Conservation (phyloP, 164 flowering plant genomes). For the Warburgia ugandensis region DNA sequence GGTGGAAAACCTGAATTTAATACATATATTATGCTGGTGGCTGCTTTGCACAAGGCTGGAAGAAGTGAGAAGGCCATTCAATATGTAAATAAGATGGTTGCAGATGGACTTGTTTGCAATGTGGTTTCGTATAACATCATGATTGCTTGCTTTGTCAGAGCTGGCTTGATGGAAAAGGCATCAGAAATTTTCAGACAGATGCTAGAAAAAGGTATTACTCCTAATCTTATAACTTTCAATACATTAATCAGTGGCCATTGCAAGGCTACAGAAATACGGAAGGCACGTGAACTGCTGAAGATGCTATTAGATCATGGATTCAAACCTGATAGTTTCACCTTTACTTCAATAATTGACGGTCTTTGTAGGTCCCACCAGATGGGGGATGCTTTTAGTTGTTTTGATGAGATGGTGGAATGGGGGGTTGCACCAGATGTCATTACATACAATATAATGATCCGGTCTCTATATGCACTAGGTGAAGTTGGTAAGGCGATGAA, state of each 20-base stretch:
- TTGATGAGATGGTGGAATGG: conserved; percentile 80
- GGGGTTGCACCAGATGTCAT: conserved; percentile 61
- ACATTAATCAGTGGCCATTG: conserved; percentile 67
- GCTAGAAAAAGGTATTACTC: conserved; percentile 46
- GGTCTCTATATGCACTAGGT: conserved; percentile 50
- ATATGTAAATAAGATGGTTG: conserved; percentile 40
- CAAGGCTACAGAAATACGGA: conserved; percentile 36
- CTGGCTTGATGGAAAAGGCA: conserved; percentile 53
- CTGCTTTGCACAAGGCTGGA: conserved; percentile 40
- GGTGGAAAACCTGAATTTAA: conserved; percentile 49
- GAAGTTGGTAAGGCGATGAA: conserved; percentile 44
- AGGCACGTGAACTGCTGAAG: conserved; percentile 44
- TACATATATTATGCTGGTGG: conserved; percentile 43
- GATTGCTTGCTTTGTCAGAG: conserved; percentile 66
- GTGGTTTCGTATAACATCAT: conserved; percentile 65
- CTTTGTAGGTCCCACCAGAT: conserved; percentile 56
- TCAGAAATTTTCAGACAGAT: conserved; percentile 36
- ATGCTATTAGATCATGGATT: conserved; percentile 59
- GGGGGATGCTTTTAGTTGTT: conserved; percentile 70
- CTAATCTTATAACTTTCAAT: conserved; percentile 79
- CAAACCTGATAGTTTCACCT: conserved; percentile 74
- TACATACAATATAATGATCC: conserved; percentile 65
- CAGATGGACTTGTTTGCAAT: conserved; percentile 45
- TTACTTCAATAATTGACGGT: conserved; percentile 68
- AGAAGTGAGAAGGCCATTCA: conserved; percentile 31